phyloP scores from a whole-genome alignment of 2,329 filamentous ascomycete genomes.

The Fusarium floridanum region DNA sequence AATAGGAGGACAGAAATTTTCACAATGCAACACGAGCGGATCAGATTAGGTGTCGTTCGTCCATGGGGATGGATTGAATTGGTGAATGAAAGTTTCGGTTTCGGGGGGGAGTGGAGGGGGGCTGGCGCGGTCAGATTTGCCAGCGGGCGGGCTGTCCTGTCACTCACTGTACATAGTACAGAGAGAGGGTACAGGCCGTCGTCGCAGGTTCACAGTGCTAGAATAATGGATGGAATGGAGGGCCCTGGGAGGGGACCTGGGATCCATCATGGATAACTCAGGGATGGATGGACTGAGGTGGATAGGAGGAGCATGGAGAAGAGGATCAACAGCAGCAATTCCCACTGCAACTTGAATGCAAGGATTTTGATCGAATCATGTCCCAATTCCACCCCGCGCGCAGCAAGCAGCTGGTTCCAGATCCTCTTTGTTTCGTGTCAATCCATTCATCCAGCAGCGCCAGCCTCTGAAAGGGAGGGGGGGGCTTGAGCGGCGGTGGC shows the following conservation, averaged over 20 bases:
- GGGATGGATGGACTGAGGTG: constrained; percentile 13
- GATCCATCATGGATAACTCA: not conserved
- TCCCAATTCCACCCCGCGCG: not conserved
- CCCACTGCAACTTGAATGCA: constrained; percentile 13
- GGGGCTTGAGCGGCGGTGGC: not conserved
- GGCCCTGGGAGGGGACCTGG: not conserved
- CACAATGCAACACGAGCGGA: constrained; percentile 12
- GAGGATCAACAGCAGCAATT: constrained; percentile 30
- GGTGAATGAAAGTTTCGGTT: not conserved
- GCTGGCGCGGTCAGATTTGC: constrained; percentile 35
- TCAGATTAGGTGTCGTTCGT: constrained; percentile 4
- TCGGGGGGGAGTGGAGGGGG: not conserved
- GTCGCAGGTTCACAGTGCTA: constrained; percentile 33
- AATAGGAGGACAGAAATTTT: constrained; percentile 9
- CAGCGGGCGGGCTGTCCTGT: not conserved
- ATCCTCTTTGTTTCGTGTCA: not conserved
- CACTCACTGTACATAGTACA: not conserved
- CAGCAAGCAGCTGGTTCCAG: not conserved
- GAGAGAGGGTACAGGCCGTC: not conserved
- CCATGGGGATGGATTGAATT: not conserved
- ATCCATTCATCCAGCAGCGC: not conserved
- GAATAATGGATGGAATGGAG: not conserved
- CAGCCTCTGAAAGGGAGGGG: constrained; percentile 5
- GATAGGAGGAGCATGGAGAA: constrained; percentile 1
- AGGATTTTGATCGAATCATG: not conserved